Percentiles rank a stretch among this genome's conserved stretches.
Evolutionary conservation across 345 rosid genomes (phyloP).

Genomic region (Pugionium dolabratum): DNA sequence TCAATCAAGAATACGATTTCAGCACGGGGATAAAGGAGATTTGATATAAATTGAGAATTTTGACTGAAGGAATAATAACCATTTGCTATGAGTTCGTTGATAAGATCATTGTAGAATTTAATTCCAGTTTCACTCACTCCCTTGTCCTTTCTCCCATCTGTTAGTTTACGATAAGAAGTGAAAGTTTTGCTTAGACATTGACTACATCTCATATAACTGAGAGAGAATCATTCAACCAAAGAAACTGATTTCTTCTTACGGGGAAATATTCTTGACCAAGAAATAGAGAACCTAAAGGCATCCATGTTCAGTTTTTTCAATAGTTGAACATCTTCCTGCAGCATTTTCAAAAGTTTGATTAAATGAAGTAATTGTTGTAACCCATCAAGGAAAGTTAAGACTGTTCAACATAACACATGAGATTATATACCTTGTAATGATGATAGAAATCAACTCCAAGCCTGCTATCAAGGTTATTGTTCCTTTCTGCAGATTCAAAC

Average conservation of each 20-base stretch:
- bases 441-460: conserved; percentile 48
- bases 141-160: conserved; percentile 50
- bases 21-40: background rate
- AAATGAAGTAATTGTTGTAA: too few species aligned
- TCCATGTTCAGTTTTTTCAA: conserved; percentile 47
- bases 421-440: conserved; percentile 42
- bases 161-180: background rate
- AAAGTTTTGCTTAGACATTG: background rate
- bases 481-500: conserved; percentile 19
- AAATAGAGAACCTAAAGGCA: conserved; percentile 55
- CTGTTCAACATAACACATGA: background rate
- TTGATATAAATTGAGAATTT: background rate
- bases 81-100: conserved; percentile 48
- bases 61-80: conserved; percentile 31
- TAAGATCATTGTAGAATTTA: conserved; percentile 56
- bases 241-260: conserved; percentile 29
- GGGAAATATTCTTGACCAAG: conserved; percentile 58
- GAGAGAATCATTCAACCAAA: background rate
- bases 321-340: conserved; percentile 49
- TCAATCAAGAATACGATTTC: background rate
- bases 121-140: conserved; percentile 52
- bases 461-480: conserved; percentile 33
- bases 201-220: conserved; percentile 3
- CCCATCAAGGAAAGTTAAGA: too few species aligned
- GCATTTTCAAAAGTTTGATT: background rate